These are phyloP conservation scores for Phialemoniopsis sp. DNA, from an alignment of 2,329 filamentous ascomycete genomes.

Conservation along the genomic window DNA sequence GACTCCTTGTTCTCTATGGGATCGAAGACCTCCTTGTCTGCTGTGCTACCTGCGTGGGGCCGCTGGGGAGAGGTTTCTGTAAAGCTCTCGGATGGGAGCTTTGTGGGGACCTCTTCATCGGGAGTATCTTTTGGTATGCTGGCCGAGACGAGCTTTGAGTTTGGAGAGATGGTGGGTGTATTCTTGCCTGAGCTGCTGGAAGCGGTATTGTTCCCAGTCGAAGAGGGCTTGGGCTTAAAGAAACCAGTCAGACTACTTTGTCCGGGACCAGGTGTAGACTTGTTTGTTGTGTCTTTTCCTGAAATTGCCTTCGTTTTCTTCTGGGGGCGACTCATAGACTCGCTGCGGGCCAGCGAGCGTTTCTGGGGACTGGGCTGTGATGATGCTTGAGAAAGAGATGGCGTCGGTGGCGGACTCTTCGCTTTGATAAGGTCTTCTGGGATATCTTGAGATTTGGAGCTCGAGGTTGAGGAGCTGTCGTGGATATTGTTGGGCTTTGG, in stretches of 20 bases:
- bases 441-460: no score
- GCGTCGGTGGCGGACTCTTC: no score
- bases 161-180: not conserved
- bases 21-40: slow-evolving; percentile 45
- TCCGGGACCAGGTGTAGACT: slow-evolving; percentile 20
- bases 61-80: not conserved
- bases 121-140: not conserved
- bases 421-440: no score
- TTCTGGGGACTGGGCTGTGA: no score
- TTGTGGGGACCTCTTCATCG: no score
- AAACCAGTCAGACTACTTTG: slow-evolving; percentile 71
- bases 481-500: slow-evolving; percentile 1
- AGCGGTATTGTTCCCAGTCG: slow-evolving; percentile 6
- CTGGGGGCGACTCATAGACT: slow-evolving; percentile 14
- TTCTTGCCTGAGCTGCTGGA: not conserved
- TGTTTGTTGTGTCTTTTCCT: slow-evolving; percentile 14
- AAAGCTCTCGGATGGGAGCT: no score
- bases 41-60: not conserved
- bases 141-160: not conserved
- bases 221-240: slow-evolving; percentile 59
- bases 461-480: not conserved
- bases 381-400: no score
- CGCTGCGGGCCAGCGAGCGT: no score
- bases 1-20: slow-evolving; percentile 72
- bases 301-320: slow-evolving; percentile 44